Conservation (phyloP, 495 filamentous ascomycete species). For the Aspergillus coremiiformis region DNA sequence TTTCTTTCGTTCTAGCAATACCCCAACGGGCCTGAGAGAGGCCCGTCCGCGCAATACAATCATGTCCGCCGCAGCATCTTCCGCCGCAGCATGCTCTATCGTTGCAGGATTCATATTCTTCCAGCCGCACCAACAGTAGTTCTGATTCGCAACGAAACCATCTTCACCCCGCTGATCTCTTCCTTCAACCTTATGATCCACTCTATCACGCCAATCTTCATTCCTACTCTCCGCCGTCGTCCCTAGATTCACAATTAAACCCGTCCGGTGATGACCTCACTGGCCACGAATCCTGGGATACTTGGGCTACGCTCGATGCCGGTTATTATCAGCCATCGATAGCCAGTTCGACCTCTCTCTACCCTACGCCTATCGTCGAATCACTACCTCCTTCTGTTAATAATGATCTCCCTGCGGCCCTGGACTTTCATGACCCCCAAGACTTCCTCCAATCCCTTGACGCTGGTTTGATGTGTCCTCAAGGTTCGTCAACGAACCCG, state of each 20-base stretch:
- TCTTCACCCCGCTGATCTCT: not conserved
- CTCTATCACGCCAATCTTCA: not conserved
- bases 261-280: conserved; percentile 2
- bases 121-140: not conserved
- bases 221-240: not conserved
- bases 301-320: not conserved
- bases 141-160: not conserved
- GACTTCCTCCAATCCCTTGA: conserved; percentile 1
- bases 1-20: not conserved
- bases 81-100: not conserved
- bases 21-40: not conserved
- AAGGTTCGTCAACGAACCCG: not conserved
- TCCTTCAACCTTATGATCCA: not conserved
- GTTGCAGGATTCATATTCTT: not conserved
- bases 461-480: not conserved
- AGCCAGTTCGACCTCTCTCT: not conserved
- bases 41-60: conserved; percentile 5
- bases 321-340: not conserved
- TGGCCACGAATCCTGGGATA: conserved; percentile 1
- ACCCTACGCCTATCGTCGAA: conserved; percentile 1
- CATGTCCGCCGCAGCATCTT: conserved; percentile 2
- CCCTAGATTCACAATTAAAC: conserved; percentile 4
- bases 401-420: not conserved
- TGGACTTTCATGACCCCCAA: not conserved
- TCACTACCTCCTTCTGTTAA: not conserved